Conservation (phyloP, 306 rosid genomes). For the Begonia loranthoides region DNA sequence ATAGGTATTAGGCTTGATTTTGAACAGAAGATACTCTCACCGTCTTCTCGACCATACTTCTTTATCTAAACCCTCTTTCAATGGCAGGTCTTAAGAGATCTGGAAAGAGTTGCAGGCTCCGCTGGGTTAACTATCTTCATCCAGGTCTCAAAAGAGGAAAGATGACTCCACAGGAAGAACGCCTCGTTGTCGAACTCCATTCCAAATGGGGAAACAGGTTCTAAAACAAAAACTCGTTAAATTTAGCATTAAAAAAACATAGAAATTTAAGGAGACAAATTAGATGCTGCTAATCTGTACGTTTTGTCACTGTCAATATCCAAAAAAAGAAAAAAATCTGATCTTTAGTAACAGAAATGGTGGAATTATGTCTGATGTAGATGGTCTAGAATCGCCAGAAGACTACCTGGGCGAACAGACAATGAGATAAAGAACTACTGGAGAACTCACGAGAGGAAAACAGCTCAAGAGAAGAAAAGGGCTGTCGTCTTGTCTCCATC, state of each 20-base stretch:
- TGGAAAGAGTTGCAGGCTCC: constrained; percentile 89
- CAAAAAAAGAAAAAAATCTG: too few relatives aligned
- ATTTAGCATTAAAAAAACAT: too few relatives aligned
- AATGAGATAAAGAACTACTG: constrained; percentile 95
- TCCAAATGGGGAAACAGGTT: constrained; percentile 96
- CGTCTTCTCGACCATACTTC: neutral
- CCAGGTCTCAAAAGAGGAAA: constrained; percentile 95
- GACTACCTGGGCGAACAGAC: constrained; percentile 89
- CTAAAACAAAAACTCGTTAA: neutral
- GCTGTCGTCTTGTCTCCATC: constrained; percentile 14
- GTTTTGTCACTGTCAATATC: neutral
- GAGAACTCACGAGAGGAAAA: constrained; percentile 94
- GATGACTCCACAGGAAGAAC: constrained; percentile 81
- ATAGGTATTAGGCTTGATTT: constrained; percentile 28
- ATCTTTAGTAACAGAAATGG: too few relatives aligned
- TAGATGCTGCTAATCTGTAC: neutral
- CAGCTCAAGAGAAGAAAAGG: constrained; percentile 62
- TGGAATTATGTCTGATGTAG: constrained; percentile 15
- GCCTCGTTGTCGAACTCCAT: constrained; percentile 80
- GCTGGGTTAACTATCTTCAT: constrained; percentile 96
- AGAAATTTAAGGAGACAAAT: too few relatives aligned
- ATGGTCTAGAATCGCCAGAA: constrained; percentile 91
- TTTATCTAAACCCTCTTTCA: constrained; percentile 17
- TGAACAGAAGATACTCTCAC: too few relatives aligned
- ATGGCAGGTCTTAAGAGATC: constrained; percentile 87